Base-by-base conservation (phyloP, 2,329 filamentous ascomycete species). In the Xylariaceae sp. region DNA sequence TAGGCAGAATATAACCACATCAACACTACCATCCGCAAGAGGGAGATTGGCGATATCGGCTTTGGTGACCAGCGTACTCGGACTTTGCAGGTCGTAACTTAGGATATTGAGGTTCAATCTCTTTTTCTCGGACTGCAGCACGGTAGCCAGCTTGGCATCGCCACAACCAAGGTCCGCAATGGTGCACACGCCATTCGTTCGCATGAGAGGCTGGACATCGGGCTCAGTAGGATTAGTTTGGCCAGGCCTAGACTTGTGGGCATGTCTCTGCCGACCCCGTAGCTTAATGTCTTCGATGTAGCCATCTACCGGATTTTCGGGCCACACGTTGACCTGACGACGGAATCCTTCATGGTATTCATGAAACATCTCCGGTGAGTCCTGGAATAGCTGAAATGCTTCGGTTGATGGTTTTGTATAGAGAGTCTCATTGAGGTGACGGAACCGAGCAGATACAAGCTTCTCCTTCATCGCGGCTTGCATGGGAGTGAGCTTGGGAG, bases 291-390 rank as follows among this genome's bases (percentile, higher is more conserved):
- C 80, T 31, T 74, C 69, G 60, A 96, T 85, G 74, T 95, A 97
- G 55, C 81, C 83, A 70, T 96, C 89, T 46, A 99, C 90, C 0
- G 94, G 94, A 72, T 99, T 99, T 68, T 92, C 89, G 6, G 94
- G 94, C 94, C 94, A 99, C 2, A 91, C 88, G 67, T 89, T 86
- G 56, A 97, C 94, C 74, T 99, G 94, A 51, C 91, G 88, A 1
- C 91, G 87, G 79, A 99, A 99, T 35, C 94, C 94, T 58, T 91
- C 87, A 74, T 99, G 94, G 73, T 99, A 99, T 73, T 97, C 91
- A 63, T 84, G 80, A 74, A 97, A 99, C 80, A 97, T 91, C 68
- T 95, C 89, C 0, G 94, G 94, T 48, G 89, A 89, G 35, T 87
- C 78, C 50, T 83, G 77, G 76, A 99, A 97, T 29, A 97, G 83